Conservation (phyloP, 768 basidiomycete genomes). For the Hirschioporus abietinus region DNA sequence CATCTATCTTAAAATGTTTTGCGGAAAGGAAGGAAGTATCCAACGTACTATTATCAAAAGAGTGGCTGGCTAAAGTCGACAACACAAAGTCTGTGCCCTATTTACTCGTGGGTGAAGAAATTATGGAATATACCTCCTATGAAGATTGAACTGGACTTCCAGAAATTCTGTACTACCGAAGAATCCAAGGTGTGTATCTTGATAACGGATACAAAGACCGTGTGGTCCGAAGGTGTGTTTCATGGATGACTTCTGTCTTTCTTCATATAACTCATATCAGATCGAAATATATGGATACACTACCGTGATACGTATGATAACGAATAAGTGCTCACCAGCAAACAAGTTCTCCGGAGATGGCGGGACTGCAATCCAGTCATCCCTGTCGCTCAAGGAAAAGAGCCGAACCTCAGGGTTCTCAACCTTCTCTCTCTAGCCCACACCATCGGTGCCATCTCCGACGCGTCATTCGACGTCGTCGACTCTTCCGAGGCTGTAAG, state of each 20-base stretch:
- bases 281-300: not conserved
- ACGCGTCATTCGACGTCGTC: slow-evolving; percentile 53
- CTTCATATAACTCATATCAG: not conserved
- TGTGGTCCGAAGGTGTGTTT: slow-evolving; percentile 67
- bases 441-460: slow-evolving; percentile 53
- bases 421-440: slow-evolving; percentile 54
- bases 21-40: slow-evolving; percentile 43
- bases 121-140: not conserved
- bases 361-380: slow-evolving; percentile 44
- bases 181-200: slow-evolving; percentile 52
- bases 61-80: slow-evolving; percentile 72
- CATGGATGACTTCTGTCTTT: not conserved
- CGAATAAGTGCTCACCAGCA: slow-evolving; percentile 44
- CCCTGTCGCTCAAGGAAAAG: slow-evolving; percentile 32
- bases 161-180: slow-evolving; percentile 63
- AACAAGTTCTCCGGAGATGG: slow-evolving; percentile 67
- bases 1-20: not conserved
- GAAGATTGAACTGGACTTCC: slow-evolving; percentile 12
- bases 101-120: slow-evolving; percentile 54
- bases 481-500: slow-evolving; percentile 58
- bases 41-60: slow-evolving; percentile 53
- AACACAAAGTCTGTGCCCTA: slow-evolving; percentile 57
- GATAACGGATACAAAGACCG: slow-evolving; percentile 68
- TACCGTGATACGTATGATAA: slow-evolving; percentile 4
- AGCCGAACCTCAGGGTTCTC: slow-evolving; percentile 53